Base-by-base conservation (phyloP, 306 rosid species). In the Pachyrhizus erosus region DNA sequence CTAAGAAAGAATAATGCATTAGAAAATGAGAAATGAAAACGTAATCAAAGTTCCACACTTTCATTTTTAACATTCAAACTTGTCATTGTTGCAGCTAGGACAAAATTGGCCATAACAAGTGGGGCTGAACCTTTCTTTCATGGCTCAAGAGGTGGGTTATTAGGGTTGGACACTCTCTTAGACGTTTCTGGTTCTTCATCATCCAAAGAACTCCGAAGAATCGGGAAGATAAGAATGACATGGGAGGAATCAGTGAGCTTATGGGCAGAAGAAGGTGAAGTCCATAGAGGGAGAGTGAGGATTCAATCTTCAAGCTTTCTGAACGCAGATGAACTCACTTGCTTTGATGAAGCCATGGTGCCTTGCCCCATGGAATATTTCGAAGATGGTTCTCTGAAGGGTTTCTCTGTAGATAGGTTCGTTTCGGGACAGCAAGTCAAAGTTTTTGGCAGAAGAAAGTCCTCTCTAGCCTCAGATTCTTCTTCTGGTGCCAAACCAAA, bases 181-280 rank as follows among this genome's bases (percentile, higher is more conserved):
- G 98, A 92, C 34, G 80, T 87, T n/a, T 78, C 74, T 5, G 89
- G 85, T 0, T 57, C 83, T 9, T 83, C 87, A 61, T 86, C 91
- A 1, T 81, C 87, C 0, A 91, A 77, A 86, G 98, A 93, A 46
- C 73, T 96, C 9, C 86, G 97, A 43, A 87, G 99, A 75, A 93
- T 96, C 10, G 99, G 98, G 8, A 96, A 91, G 86, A 87, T 93
- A 80, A 79, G 93, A 62, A 92, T 93, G 97, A 82, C 85, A 15
- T 93, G 99, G 99, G 99, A 96, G 71, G 98, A 96, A 72, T 96
- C 94, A 0, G 94, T 93, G 84, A 93, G 83, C 76, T 84, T 96
- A 55, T 96, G 99, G 99, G 92, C 87, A 0, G 99, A 93, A 86
- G 99, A 93, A 80, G 91, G 97, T 21, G 98, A 96, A 62, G 18